A percentile compares a stretch with the other conserved stretches of the same genome.
Conservation (phyloP, 75 land plant genomes). For the Cryptomeria japonica region DNA sequence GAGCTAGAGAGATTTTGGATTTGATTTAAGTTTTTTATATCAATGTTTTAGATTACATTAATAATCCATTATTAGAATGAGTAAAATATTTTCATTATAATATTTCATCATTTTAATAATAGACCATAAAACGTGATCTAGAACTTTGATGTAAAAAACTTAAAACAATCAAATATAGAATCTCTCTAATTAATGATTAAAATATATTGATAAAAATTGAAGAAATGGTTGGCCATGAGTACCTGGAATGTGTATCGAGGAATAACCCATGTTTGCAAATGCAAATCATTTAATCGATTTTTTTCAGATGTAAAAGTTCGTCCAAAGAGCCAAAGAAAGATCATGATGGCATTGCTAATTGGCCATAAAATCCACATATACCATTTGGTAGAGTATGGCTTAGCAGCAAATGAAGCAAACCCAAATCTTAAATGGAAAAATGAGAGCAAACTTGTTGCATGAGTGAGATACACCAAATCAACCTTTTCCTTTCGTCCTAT, state of each 20-base stretch:
- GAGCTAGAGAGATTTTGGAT: no score
- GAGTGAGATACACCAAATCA: conserved; percentile 75
- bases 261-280: conserved; percentile 72
- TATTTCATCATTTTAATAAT: no score
- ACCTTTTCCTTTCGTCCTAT: conserved; percentile 35
- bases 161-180: no score
- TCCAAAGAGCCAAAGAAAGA: conserved; percentile 40
- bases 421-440: conserved; percentile 63
- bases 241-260: conserved; percentile 70
- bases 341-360: conserved; percentile 31
- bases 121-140: no score
- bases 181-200: no score
- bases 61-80: no score
- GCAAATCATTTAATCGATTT: conserved; percentile 39
- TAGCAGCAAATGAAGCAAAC: conserved; percentile 57
- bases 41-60: no score
- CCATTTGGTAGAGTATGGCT: conserved; percentile 54
- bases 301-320: conserved; percentile 56
- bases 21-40: no score
- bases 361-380: conserved; percentile 66
- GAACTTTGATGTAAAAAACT: no score
- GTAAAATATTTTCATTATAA: no score
- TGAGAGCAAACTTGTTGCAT: conserved; percentile 63
- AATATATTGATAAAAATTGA: no score
- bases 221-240: no score